Evolutionary conservation across 805 yeast genomes (phyloP).

Genomic region (Maudiozyma pseudohumilis): DNA sequence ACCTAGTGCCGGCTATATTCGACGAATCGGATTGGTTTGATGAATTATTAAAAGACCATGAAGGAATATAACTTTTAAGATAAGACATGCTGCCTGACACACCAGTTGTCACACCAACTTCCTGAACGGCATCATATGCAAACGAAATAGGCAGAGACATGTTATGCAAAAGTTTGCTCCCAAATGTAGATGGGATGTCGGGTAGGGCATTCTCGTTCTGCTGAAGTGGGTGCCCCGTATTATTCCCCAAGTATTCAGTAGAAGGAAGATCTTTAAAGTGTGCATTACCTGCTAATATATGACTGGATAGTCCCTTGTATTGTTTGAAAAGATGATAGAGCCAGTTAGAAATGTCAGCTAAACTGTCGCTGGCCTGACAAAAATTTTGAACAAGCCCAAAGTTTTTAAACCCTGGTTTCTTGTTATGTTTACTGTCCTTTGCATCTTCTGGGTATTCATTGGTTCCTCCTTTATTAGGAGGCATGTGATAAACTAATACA

Average conservation of each 20-base stretch:
- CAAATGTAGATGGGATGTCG: neutral
- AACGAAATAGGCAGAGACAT: constrained; percentile 25
- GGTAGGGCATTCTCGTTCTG: constrained; percentile 1
- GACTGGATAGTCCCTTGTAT: constrained; percentile 22
- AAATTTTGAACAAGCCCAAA: constrained; percentile 26
- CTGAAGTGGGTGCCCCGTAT: constrained; percentile 1
- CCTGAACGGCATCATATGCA: constrained; percentile 29
- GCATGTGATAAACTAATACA: constrained; percentile 24
- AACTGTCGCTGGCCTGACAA: constrained; percentile 14
- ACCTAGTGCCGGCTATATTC: constrained; percentile 6
- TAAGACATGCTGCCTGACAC: constrained; percentile 24
- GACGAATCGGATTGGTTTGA: neutral
- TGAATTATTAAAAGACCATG: constrained; percentile 7
- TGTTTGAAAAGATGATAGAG: constrained; percentile 22
- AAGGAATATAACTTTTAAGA: constrained; percentile 23
- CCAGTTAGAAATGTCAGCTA: constrained; percentile 27
- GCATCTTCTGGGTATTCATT: neutral
- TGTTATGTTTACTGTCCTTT: constrained; percentile 1
- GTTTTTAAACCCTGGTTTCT: constrained; percentile 10
- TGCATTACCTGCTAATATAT: constrained; percentile 21
- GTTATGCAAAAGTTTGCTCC: constrained; percentile 20
- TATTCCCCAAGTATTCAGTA: constrained; percentile 5
- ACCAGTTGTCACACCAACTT: constrained; percentile 27
- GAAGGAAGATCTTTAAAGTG: constrained; percentile 18
- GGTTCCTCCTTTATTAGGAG: constrained; percentile 5